phyloP scores from a whole-genome alignment of 768 basidiomycete species.

The Leccinum barrowsii region DNA sequence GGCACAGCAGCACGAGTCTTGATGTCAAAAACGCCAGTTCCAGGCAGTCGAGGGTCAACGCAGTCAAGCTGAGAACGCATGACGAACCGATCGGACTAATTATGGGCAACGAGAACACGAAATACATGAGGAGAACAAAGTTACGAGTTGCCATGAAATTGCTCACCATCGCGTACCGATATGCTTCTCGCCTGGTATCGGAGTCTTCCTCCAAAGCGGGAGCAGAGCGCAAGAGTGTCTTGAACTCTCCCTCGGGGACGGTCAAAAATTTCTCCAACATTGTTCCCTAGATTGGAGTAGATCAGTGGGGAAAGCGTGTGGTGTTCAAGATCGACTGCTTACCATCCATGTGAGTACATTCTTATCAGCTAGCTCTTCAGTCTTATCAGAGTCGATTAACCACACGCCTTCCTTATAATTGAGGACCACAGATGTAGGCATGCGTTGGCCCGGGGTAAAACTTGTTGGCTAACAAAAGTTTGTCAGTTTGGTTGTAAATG shows the following conservation, averaged over 20 bases:
- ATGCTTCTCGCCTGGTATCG: slow-evolving; percentile 60
- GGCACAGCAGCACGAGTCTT: slow-evolving; percentile 89
- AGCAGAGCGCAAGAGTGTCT: slow-evolving; percentile 43
- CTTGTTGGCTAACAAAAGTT: slow-evolving; percentile 41
- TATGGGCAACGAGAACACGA: neutral
- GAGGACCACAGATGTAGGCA: slow-evolving; percentile 69
- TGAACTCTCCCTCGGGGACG: slow-evolving; percentile 58
- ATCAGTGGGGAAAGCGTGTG: neutral
- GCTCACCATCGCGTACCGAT: slow-evolving; percentile 78
- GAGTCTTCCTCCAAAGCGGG: slow-evolving; percentile 25
- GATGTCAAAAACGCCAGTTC: slow-evolving; percentile 91
- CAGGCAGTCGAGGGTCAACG: slow-evolving; percentile 73
- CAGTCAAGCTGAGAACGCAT: slow-evolving; percentile 98
- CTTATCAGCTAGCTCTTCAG: slow-evolving; percentile 44
- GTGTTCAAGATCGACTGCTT: neutral
- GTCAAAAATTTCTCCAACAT: slow-evolving; percentile 90
- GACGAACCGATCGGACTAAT: slow-evolving; percentile 51
- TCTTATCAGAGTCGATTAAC: slow-evolving; percentile 55
- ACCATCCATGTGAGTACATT: slow-evolving; percentile 80
- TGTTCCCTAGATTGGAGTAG: slow-evolving; percentile 56
- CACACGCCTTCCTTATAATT: slow-evolving; percentile 65
- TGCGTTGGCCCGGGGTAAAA: slow-evolving; percentile 77
- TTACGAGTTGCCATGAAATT: neutral
- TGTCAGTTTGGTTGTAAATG: slow-evolving; percentile 1
- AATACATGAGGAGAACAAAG: neutral